Evolutionary conservation across 2,329 filamentous ascomycete genomes (phyloP).

Genomic region (Clonostachys rhizophaga): DNA sequence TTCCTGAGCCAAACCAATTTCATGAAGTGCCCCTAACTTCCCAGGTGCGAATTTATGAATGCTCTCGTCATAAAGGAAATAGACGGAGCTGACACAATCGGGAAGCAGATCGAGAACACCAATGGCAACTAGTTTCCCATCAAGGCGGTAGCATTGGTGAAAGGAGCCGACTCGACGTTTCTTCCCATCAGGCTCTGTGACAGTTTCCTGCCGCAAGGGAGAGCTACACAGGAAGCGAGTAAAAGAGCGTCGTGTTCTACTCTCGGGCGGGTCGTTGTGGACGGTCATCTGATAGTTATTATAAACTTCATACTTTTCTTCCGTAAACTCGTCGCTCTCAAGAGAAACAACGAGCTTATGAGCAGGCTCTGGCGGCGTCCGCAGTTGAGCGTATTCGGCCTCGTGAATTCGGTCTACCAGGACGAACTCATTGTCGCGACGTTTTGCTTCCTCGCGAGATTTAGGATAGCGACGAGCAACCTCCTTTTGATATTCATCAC

Average conservation of each 20-base stretch:
- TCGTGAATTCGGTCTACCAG: slow-evolving; percentile 65
- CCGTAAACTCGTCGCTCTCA: slow-evolving; percentile 65
- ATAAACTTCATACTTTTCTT: slow-evolving; percentile 72
- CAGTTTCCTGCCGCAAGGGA: slow-evolving; percentile 47
- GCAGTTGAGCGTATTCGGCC: slow-evolving; percentile 51
- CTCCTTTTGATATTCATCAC: slow-evolving; percentile 62
- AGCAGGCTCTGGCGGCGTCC: slow-evolving; percentile 56
- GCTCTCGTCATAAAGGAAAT: slow-evolving; percentile 77
- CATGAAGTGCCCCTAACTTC: slow-evolving; percentile 70
- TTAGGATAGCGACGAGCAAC: slow-evolving; percentile 60
- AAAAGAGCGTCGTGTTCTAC: slow-evolving; percentile 60
- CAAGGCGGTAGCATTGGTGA: slow-evolving; percentile 77
- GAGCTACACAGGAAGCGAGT: slow-evolving; percentile 70
- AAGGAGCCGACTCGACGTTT: slow-evolving; percentile 63
- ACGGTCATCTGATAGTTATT: slow-evolving; percentile 71
- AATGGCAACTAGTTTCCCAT: slow-evolving; percentile 71
- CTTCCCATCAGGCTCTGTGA: slow-evolving; percentile 39
- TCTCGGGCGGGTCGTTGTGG: slow-evolving; percentile 59
- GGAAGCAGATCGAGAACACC: slow-evolving; percentile 75
- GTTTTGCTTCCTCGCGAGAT: slow-evolving; percentile 60
- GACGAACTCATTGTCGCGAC: slow-evolving; percentile 63
- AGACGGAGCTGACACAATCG: slow-evolving; percentile 73
- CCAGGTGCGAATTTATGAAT: slow-evolving; percentile 67
- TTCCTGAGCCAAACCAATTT: slow-evolving; percentile 67
- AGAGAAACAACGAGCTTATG: slow-evolving; percentile 67